Base-by-base conservation (phyloP, 441 rosid genomes). In the Bruguiera hainesii region DNA sequence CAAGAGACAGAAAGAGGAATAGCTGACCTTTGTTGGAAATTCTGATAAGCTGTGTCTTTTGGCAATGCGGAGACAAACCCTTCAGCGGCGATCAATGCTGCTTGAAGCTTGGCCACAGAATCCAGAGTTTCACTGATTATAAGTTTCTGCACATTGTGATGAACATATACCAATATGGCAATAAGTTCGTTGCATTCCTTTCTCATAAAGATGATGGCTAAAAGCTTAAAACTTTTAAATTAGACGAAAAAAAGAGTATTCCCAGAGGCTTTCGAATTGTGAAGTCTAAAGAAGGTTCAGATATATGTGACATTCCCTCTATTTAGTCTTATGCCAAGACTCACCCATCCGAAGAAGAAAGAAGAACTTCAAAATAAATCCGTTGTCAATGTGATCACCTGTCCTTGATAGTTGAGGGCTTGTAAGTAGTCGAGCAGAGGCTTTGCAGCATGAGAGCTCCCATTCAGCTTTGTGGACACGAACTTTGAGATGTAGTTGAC, bases 351-450 rank as follows among this genome's bases (percentile, higher is more conserved):
- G 10, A 35, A 0, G 10, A 37, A 10, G 10, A 37, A 37, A 37
- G 42, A 4, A 37, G 10, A 37, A 37, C 0, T 15, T 10, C 42
- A 37, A 39, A 39, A 10, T 3, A 11, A 39, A 11, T 39, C 3
- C 13, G 48, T 39, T 39, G 59, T 29, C n/a, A 5, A 20, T 55
- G 61, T 39, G 52, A 61, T 21, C 81, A 93, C 98, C 91, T 89
- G 89, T 74, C 87, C 98, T 6, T 86, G 94, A 79, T 84, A 84
- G 46, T 85, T 84, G 55, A 93, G 89, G 67, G 39, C 71, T 63
- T 75, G 82, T 56, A 93, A 72, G 72, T 88, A 89, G 74, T 88
- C 83, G 50, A 93, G 72, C 59, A 93, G 71, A 46, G 80, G 81
- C 64, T 72, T 80, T 10, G 80, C 71, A 30, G 50, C 60, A 15